Percentiles rank a stretch among this genome's conserved stretches.
Evolutionary conservation across 2,329 filamentous ascomycete species (phyloP).

Genomic region (Cladobotryum protrusum): DNA sequence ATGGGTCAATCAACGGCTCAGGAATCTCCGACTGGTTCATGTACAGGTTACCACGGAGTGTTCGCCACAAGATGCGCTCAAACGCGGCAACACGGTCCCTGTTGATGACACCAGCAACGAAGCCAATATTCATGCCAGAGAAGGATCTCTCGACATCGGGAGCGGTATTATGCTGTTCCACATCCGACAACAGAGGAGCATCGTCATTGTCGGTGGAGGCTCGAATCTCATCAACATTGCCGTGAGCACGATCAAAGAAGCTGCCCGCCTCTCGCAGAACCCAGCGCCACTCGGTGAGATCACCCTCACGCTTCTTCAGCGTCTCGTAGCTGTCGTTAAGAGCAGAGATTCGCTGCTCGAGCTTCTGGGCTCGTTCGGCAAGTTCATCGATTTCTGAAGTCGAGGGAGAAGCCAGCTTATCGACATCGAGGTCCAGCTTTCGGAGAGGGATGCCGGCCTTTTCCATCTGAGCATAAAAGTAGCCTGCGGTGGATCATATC

Average conservation of each 20-base stretch:
- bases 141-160: slow-evolving; percentile 77
- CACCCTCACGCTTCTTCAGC: slow-evolving; percentile 93
- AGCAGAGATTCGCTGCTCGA: slow-evolving; percentile 86
- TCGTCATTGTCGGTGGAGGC: slow-evolving; percentile 86
- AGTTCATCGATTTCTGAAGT: slow-evolving; percentile 96
- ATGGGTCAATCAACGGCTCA: slow-evolving; percentile 83
- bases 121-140: slow-evolving; percentile 97
- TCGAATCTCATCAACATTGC: slow-evolving; percentile 93
- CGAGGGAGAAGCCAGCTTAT: slow-evolving; percentile 78
- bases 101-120: slow-evolving; percentile 92
- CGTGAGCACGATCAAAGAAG: slow-evolving; percentile 95
- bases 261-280: slow-evolving; percentile 92
- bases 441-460: slow-evolving; percentile 81
- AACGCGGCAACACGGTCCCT: slow-evolving; percentile 91
- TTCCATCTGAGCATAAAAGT: slow-evolving; percentile 94
- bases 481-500: slow-evolving; percentile 51
- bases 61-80: slow-evolving; percentile 95
- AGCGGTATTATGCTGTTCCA: slow-evolving; percentile 70
- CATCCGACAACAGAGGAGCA: slow-evolving; percentile 84
- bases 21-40: slow-evolving; percentile 99
- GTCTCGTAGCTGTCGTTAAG: slow-evolving; percentile 98
- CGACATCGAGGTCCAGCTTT: slow-evolving; percentile 84
- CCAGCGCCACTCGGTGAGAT: slow-evolving; percentile 97
- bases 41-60: slow-evolving; percentile 93
- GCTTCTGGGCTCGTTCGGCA: slow-evolving; percentile 80